Conservation (phyloP, 2,329 filamentous ascomycete species). For the Penicillium paneum region DNA sequence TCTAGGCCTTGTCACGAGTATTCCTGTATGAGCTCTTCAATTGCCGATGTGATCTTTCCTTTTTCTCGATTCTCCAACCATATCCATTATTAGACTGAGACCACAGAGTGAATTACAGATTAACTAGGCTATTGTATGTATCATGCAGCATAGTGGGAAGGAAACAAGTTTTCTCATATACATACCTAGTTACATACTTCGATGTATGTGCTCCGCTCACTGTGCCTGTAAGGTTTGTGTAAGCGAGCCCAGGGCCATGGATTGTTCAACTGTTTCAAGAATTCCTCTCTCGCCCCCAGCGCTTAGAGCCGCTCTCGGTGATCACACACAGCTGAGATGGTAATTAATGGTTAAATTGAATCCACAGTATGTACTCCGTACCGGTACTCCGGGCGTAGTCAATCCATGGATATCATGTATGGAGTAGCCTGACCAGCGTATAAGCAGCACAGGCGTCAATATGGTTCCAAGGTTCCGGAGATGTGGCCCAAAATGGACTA, state of each 20-base stretch:
- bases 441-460: background rate
- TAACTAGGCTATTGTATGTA: background rate
- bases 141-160: background rate
- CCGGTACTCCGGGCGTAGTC: background rate
- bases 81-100: background rate
- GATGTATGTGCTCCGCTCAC: background rate
- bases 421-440: background rate
- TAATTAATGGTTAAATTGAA: conserved; percentile 1
- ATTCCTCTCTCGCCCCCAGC: conserved; percentile 11
- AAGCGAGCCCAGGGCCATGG: conserved; percentile 19
- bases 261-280: background rate
- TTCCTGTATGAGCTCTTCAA: background rate
- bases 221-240: conserved; percentile 13
- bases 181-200: background rate
- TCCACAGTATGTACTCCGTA: background rate
- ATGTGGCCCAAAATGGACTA: conserved; percentile 2
- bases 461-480: conserved; percentile 5
- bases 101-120: background rate
- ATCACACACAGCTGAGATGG: background rate
- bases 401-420: background rate
- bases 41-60: background rate
- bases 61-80: background rate
- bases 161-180: background rate
- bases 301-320: conserved; percentile 18
- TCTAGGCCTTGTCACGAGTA: background rate